Base-by-base conservation (phyloP, 108 stramenopile genomes). In the Conticribra weissflogii region DNA sequence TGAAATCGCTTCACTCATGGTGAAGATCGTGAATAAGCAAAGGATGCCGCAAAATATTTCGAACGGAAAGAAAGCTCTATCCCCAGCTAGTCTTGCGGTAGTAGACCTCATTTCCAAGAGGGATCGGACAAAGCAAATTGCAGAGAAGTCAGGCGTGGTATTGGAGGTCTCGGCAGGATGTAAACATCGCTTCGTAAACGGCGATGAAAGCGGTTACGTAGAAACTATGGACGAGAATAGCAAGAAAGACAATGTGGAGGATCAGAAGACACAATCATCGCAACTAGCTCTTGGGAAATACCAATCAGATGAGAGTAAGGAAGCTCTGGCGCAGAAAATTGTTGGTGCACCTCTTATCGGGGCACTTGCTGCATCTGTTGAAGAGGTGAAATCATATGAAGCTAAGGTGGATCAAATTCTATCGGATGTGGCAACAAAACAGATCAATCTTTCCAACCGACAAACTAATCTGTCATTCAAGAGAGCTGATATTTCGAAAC, bases 71-170 rank as follows among this genome's bases (percentile, higher is more conserved):
- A 66, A 54, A 5, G 19, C 23, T 46, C 2, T 27, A 21, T 28
- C 54, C n/a, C 4, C 41, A 3, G 54, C 54, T 41, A 34, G 22
- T 7, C 54, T 19, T 34, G 36, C 48, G 0, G 57, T 32, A 3
- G 28, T 68, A 14, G 48, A 68, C 50, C 16, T 68, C 28, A 49
- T 68, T 46, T 45, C 34, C 24, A 54, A 48, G 18, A 31, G 68
- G 24, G 68, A 68, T 50, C 57, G 57, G 9, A 31, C 57, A 1
- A 68, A 68, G 23, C 46, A 50, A 33, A 59, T 68, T 32, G 68
- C 68, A 0, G 48, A 49, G 9, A 68, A 56, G 23, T 56, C 66
- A n/a, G 54, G 66, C n/a, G 21, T 34, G 0, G 54, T 67, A 17
- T 22, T 67, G 12, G 54, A 58, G n/a, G 52, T 68, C 21, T 49